Evolutionary conservation across 2,329 filamentous ascomycete species (phyloP), one percentile per base, ranked within the genome.

Genomic region (Claviceps sp.): DNA sequence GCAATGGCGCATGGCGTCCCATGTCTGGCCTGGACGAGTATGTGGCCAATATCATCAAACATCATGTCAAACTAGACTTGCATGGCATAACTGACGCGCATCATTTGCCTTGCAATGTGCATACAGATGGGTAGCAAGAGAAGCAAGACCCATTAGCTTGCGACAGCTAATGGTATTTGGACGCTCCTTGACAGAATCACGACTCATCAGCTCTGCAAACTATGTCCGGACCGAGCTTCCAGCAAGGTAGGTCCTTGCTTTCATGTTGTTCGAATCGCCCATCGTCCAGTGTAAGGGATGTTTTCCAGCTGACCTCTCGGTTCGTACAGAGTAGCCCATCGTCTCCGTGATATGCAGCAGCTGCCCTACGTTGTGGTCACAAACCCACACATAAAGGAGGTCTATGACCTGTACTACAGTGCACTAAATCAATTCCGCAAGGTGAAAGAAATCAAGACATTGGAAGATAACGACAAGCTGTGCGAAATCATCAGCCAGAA

Each of bases 121-220:
- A 46, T 53, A 44, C 59, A 95, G 89, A 75, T 97, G 90, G 89
- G 91, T 96, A 50, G 84, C 86, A 56, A 87, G 85, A 62, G 88
- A 95, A 65, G 90, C 90, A 47, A 80, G 89, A 50, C 93, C 93
- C n/a, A 96, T 98, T 64, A 95, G 88, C 70, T 73, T 98, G 61
- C 86, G 93, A 53, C 93, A 97, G 70, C 79, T 98, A 61, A 97
- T 95, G 71, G 94, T 97, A 62, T 98, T 97, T 68, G 93, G 93
- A 34, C 85, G 93, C 47, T 94, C 90, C 22, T 72, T 98, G 64
- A 96, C 90, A 47, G 90, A 97, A 69, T 77, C 82, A 49, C 84
- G 94, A 53, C 77, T 98, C 55, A 80, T 98, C 59, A 90, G 87
- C 70, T 96, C 90, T 44, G 93, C 93, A 55, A 98, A 98, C 70